These are phyloP conservation scores for Dactylellina drechsleri DNA, from an alignment of 2,329 filamentous ascomycete species.

Conservation along the genomic window DNA sequence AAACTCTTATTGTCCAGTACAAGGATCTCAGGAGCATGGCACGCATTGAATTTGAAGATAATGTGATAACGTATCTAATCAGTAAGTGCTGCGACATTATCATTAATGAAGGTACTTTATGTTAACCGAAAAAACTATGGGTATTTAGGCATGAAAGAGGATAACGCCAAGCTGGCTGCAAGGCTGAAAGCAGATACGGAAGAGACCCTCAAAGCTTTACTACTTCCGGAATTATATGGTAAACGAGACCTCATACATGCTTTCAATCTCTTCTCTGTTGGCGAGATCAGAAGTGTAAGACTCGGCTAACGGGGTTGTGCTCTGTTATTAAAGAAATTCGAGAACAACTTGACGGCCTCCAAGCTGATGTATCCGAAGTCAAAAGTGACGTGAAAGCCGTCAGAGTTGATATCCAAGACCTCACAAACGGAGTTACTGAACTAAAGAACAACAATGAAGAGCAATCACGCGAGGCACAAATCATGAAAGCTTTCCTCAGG, in stretches of 20 bases:
- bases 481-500: constrained; percentile 5
- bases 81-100: too few species aligned
- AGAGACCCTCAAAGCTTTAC: constrained; percentile 7
- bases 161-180: constrained; percentile 28
- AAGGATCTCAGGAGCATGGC: constrained; percentile 27
- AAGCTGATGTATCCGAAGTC: constrained; percentile 11
- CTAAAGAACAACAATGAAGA: neutral
- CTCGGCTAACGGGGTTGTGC: too few species aligned
- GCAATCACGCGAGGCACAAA: neutral
- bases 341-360: constrained; percentile 19
- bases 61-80: constrained; percentile 30
- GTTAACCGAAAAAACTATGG: neutral
- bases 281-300: too few species aligned
- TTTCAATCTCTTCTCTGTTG: neutral
- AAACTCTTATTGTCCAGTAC: constrained; percentile 21
- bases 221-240: constrained; percentile 26
- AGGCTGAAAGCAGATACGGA: constrained; percentile 16
- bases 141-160: constrained; percentile 17
- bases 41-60: constrained; percentile 30
- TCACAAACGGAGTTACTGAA: constrained; percentile 1
- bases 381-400: constrained; percentile 4
- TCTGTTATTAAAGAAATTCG: constrained; percentile 15
- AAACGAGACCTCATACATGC: neutral
- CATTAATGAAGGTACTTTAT: too few species aligned
- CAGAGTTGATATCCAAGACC: constrained; percentile 1